phyloP scores from a whole-genome alignment of 768 basidiomycete species.

The Sutorius australiensis region DNA sequence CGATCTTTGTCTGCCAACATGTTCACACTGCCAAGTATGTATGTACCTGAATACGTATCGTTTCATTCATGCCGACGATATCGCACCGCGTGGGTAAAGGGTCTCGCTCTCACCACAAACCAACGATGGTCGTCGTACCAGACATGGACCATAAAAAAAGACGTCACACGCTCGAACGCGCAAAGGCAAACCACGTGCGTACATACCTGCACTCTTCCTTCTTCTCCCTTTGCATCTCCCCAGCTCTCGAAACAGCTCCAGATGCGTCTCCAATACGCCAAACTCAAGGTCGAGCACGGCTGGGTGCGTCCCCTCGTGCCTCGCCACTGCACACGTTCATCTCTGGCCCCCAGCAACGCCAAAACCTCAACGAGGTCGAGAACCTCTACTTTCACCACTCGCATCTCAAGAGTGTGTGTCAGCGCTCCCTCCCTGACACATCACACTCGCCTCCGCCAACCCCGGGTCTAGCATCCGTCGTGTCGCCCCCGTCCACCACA shows the following conservation, averaged over 20 bases:
- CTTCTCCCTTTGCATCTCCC: background rate
- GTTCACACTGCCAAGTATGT: no score
- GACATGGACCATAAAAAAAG: constrained; percentile 37
- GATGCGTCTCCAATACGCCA: constrained; percentile 71
- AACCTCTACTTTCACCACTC: constrained; percentile 79
- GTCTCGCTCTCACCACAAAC: background rate
- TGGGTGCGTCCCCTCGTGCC: constrained; percentile 46
- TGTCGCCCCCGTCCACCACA: background rate
- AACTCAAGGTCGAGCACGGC: constrained; percentile 75
- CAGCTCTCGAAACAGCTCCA: constrained; percentile 72
- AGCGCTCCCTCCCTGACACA: no score
- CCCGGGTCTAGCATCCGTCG: background rate
- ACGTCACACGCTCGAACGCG: constrained; percentile 50
- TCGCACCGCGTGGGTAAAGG: background rate
- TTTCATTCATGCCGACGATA: no score
- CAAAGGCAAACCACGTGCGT: constrained; percentile 56
- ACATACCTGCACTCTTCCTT: background rate
- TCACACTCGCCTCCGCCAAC: background rate
- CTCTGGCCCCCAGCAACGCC: constrained; percentile 52
- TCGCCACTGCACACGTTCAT: background rate
- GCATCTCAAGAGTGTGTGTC: constrained; percentile 38
- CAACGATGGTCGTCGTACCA: constrained; percentile 22
- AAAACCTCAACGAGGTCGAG: constrained; percentile 77
- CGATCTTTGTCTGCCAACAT: no score
- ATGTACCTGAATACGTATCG: no score